These are phyloP conservation scores for Suillus discolor DNA, from an alignment of 768 basidiomycete genomes.

Conservation along the genomic window DNA sequence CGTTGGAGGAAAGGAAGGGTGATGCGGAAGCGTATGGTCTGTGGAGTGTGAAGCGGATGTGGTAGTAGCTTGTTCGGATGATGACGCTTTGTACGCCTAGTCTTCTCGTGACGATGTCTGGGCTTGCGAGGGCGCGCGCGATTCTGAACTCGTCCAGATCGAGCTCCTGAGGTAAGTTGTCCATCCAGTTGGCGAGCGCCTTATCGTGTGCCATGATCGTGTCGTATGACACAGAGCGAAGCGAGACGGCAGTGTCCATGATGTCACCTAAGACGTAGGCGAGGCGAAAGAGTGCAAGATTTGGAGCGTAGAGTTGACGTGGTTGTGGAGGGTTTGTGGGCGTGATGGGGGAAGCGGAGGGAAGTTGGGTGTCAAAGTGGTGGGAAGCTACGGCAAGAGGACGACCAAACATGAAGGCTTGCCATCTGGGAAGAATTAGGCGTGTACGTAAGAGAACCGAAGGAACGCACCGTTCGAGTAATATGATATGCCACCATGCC, in stretches of 20 bases:
- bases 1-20: conserved; percentile 24
- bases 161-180: conserved; percentile 72
- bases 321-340: conserved; percentile 49
- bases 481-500: conserved; percentile 90
- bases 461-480: conserved; percentile 69
- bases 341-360: conserved; percentile 50
- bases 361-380: conserved; percentile 82
- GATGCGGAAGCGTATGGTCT: conserved; percentile 61
- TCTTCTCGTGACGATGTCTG: conserved; percentile 59
- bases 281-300: conserved; percentile 74
- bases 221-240: conserved; percentile 79
- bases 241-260: conserved; percentile 82
- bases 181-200: conserved; percentile 73
- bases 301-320: conserved; percentile 65
- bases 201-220: conserved; percentile 73
- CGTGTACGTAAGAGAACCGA: conserved; percentile 6
- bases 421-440: conserved; percentile 57
- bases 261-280: conserved; percentile 82
- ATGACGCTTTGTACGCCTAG: conserved; percentile 82
- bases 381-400: conserved; percentile 76
- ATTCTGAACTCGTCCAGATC: conserved; percentile 77
- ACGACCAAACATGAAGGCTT: conserved; percentile 85
- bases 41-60: conserved; percentile 85
- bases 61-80: conserved; percentile 74
- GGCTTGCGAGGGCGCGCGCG: conserved; percentile 70